Conservation (phyloP, 164 flowering plant species). For the Magnolia changhungtana region DNA sequence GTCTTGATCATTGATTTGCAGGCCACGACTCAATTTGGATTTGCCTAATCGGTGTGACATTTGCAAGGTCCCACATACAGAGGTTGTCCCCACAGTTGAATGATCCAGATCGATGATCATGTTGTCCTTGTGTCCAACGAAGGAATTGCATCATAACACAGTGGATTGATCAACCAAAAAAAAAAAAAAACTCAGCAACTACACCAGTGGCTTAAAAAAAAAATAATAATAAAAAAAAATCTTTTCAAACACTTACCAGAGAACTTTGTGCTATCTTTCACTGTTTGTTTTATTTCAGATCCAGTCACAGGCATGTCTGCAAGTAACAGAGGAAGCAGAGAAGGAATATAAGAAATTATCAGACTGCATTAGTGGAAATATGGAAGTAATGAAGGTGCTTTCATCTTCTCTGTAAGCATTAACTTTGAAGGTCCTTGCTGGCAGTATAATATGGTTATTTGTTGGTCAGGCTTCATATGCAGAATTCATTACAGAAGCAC, state of each 20-base stretch:
- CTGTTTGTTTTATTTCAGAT: conserved; percentile 30
- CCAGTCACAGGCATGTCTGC: conserved; percentile 60
- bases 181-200: neutral
- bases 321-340: conserved; percentile 57
- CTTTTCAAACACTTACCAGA: neutral
- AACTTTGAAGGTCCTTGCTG: neutral
- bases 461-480: conserved; percentile 54
- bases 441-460: neutral
- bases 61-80: neutral
- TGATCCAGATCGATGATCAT: neutral
- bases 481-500: conserved; percentile 59
- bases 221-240: neutral
- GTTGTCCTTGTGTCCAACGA: neutral
- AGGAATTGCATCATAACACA: neutral
- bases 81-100: neutral
- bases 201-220: no score
- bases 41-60: neutral
- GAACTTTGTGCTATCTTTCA: neutral
- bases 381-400: conserved; percentile 36
- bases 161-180: neutral
- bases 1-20: neutral
- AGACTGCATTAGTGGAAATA: conserved; percentile 50
- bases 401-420: neutral
- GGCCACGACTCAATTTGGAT: neutral
- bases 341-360: conserved; percentile 63